Evolutionary conservation across 371 early-diverging fungal genomes (phyloP).

Genomic region (Thermomucor indicae-seudaticae): DNA sequence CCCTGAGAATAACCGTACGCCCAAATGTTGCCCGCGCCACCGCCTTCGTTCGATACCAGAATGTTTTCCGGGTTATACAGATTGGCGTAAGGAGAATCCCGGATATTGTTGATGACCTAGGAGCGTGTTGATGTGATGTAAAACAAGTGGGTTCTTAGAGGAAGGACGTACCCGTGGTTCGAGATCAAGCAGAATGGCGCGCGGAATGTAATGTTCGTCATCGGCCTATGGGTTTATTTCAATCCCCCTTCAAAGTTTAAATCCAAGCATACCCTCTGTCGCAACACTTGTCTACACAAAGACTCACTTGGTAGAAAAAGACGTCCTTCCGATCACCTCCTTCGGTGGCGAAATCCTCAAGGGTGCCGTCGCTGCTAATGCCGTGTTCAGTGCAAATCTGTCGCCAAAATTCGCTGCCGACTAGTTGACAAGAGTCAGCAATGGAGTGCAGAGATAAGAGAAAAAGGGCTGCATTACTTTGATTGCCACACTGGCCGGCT

Average conservation of each 20-base stretch:
- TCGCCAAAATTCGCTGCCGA: slow-evolving; percentile 93
- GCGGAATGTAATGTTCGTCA: slow-evolving; percentile 92
- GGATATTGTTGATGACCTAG: slow-evolving; percentile 72
- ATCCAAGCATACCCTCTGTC: too few relatives aligned
- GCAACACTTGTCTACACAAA: neutral
- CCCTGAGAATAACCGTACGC: slow-evolving; percentile 83
- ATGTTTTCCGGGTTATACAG: slow-evolving; percentile 93
- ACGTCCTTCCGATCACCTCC: slow-evolving; percentile 96
- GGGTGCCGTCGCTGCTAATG: slow-evolving; percentile 77
- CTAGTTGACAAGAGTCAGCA: slow-evolving; percentile 24
- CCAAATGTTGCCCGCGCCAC: slow-evolving; percentile 98
- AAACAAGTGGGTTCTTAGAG: neutral
- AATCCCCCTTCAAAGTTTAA: neutral
- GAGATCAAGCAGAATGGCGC: slow-evolving; percentile 87
- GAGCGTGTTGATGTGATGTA: neutral
- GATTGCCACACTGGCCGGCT: slow-evolving; percentile 98
- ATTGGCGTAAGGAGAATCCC: slow-evolving; percentile 67
- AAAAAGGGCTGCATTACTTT: slow-evolving; percentile 52
- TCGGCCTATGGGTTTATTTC: slow-evolving; percentile 60
- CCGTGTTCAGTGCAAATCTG: slow-evolving; percentile 91
- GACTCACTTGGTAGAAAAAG: slow-evolving; percentile 94
- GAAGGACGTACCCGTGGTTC: slow-evolving; percentile 81
- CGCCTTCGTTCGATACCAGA: slow-evolving; percentile 84
- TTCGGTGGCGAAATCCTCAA: slow-evolving; percentile 85
- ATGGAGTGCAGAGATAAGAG: neutral